phyloP scores from a whole-genome alignment of 345 rosid genomes.

The Euphorbia peplus region DNA sequence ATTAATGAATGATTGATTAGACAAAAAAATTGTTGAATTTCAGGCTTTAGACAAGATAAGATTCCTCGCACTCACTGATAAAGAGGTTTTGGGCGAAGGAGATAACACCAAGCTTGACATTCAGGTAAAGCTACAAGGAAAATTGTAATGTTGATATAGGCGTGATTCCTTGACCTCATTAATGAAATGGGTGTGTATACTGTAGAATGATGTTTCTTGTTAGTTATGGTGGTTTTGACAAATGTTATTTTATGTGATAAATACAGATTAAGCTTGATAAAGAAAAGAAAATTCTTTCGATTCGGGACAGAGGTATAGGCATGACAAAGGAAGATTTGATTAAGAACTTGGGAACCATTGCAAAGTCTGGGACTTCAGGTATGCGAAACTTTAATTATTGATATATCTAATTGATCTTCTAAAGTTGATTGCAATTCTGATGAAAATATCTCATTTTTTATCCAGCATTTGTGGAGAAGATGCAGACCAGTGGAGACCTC shows the following conservation, averaged over 20 bases:
- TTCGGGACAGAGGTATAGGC: constrained; percentile 96
- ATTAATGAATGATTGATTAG: neutral
- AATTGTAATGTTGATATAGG: neutral
- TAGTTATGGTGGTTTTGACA: neutral
- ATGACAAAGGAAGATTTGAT: constrained; percentile 97
- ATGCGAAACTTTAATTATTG: constrained; percentile 6
- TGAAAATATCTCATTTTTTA: constrained; percentile 5
- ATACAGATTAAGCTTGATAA: constrained; percentile 91
- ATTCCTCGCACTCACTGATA: constrained; percentile 90
- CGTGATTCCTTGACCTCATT: neutral
- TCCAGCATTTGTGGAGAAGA: constrained; percentile 95
- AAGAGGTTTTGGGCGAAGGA: constrained; percentile 91
- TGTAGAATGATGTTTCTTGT: neutral
- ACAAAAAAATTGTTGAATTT: constrained; percentile 2
- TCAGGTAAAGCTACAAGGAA: constrained; percentile 50
- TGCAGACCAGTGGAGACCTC: constrained; percentile 93
- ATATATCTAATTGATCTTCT: neutral
- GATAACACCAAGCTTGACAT: constrained; percentile 89
- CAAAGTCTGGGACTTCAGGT: constrained; percentile 99
- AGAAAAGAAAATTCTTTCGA: constrained; percentile 71
- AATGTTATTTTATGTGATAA: neutral
- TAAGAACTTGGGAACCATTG: constrained; percentile 97
- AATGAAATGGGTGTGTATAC: neutral
- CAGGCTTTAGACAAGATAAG: constrained; percentile 96
- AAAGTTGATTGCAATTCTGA: neutral